Percentiles rank a stretch among this genome's conserved stretches.
These are phyloP conservation scores for Rubroboletus pulcherrimus DNA, from an alignment of 768 basidiomycete genomes.

Conservation along the genomic window DNA sequence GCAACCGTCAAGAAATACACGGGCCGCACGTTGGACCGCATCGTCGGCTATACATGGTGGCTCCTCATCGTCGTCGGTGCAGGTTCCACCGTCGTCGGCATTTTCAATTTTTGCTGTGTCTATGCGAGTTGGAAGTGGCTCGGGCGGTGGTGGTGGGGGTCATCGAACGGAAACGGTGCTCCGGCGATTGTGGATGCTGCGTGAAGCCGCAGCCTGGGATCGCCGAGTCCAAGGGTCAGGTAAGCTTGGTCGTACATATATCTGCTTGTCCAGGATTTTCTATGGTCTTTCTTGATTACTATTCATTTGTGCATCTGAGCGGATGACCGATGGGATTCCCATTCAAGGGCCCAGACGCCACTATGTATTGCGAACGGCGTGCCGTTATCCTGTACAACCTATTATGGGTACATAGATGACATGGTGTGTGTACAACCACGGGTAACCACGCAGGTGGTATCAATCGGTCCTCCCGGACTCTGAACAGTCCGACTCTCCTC, in stretches of 20 bases:
- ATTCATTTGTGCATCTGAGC: not conserved
- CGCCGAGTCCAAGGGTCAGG: not conserved
- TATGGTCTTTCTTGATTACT: not conserved
- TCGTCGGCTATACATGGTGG: slow-evolving; percentile 80
- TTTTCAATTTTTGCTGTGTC: slow-evolving; percentile 71
- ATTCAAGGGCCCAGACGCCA: not conserved
- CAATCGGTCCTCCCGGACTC: not conserved
- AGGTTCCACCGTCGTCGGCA: slow-evolving; percentile 65
- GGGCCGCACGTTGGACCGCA: slow-evolving; percentile 67
- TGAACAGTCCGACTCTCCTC: not conserved
- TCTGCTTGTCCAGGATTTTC: not conserved
- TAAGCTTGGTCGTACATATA: not conserved
- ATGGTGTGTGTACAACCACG: not conserved
- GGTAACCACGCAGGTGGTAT: not conserved
- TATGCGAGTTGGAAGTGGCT: slow-evolving; percentile 63
- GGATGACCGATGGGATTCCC: not conserved
- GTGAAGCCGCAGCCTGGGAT: slow-evolving; percentile 4
- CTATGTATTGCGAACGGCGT: not conserved
- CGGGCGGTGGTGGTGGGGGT: slow-evolving; percentile 31
- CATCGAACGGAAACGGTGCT: slow-evolving; percentile 5
- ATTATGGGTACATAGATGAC: not conserved
- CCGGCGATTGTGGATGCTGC: slow-evolving; percentile 9
- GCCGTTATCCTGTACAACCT: not conserved
- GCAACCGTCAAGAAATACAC: slow-evolving; percentile 55
- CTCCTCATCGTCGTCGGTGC: slow-evolving; percentile 70